Percentiles rank a stretch among this genome's conserved stretches.
Conservation (phyloP, 148 eudicot species). For the Pouteria glomerata region DNA sequence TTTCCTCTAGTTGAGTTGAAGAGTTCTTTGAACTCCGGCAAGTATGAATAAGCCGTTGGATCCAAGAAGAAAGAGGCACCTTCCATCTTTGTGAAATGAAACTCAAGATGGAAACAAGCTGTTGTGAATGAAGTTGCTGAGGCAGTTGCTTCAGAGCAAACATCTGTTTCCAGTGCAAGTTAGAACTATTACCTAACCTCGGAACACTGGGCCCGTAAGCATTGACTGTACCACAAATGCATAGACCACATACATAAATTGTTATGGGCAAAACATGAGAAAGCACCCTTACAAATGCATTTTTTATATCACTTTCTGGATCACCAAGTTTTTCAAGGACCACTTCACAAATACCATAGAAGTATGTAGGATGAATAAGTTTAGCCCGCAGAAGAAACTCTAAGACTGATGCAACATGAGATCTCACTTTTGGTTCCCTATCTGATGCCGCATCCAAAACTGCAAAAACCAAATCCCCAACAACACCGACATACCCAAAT, state of each 20-base stretch:
- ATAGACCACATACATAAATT: constrained; percentile 55
- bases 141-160: constrained; percentile 91
- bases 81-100: constrained; percentile 97
- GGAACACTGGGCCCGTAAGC: constrained; percentile 24
- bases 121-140: constrained; percentile 81
- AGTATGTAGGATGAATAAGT: constrained; percentile 57
- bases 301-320: constrained; percentile 54
- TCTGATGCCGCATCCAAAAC: constrained; percentile 74
- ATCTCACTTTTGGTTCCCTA: constrained; percentile 82
- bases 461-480: constrained; percentile 52
- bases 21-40: constrained; percentile 51
- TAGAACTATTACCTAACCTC: constrained; percentile 31
- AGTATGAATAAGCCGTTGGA: constrained; percentile 70
- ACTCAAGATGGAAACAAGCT: constrained; percentile 87
- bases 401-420: constrained; percentile 55
- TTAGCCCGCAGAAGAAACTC: constrained; percentile 70
- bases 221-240: constrained; percentile 35
- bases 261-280: constrained; percentile 66
- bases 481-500: constrained; percentile 39
- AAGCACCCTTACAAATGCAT: constrained; percentile 58
- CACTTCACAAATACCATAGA: constrained; percentile 47
- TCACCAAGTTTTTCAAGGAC: constrained; percentile 85
- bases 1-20: constrained; percentile 50
- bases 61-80: constrained; percentile 95
- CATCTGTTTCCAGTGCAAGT: constrained; percentile 73